Evolutionary conservation across 1,284 basidiomycete species (phyloP), one percentile per base, ranked within the genome.

Genomic region (Austroboletus rostrupii): DNA sequence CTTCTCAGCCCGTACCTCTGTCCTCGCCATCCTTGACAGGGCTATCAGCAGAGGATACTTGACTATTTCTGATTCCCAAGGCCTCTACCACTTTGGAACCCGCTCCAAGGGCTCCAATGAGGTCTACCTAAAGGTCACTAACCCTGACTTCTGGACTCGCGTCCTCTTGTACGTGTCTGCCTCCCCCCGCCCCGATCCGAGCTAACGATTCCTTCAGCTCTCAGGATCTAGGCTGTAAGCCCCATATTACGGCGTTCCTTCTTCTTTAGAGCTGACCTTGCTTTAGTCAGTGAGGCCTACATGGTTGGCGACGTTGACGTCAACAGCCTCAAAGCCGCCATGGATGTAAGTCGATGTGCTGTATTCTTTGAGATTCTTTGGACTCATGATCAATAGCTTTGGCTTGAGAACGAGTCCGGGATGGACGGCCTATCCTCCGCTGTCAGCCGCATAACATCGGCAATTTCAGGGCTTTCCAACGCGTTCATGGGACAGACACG

Each of bases 261-360:
- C 54, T 52, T 57, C 43, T 50, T 53, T 37, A 41, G 20, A 50
- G 20, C 53, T 62, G 29, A 60, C 58, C 42, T 36, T 40, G 53
- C 50, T 60, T 35, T 65, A 87, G 86, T 96, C 70, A 89, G 89
- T 62, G 92, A 96, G 75, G 87, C 90, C 2, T 92, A 87, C 71
- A 92, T 92, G 85, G 76, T 85, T 59, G 87, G 87, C 45, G 87
- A 92, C 54, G 76, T 92, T 41, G 76, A 90, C 62, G 81, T 87
- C 6, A 79, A 79, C 52, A 80, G 83, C 61, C 77, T 95, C 50
- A 84, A 83, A 60, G 75, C 77, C 26, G 76, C 85, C 48, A 92
- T 94, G 81, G 80, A 88, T 65, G 90, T 90, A 64, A 61, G 87
- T 53, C 13, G 16, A 32, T 74, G n/a, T 17, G 0, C 8, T 5